Conservation (phyloP, 768 basidiomycete species). For the Cyathus striatus region DNA sequence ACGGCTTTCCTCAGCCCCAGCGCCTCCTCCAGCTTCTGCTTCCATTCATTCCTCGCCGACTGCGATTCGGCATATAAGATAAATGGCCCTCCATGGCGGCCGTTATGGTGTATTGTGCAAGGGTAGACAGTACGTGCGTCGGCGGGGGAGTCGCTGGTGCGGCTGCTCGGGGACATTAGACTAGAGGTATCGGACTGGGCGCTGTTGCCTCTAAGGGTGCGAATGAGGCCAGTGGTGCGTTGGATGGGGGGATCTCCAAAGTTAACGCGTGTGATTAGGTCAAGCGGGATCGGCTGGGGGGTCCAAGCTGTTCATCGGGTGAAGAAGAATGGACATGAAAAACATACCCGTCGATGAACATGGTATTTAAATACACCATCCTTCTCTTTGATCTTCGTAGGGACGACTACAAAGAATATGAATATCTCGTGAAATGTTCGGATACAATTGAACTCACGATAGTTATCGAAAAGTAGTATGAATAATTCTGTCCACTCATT, state of each 20-base stretch:
- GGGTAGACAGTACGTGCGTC: conserved; percentile 80
- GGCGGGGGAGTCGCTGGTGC: conserved; percentile 25
- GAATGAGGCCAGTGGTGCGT: conserved; percentile 60
- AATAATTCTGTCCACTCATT: conserved; percentile 82
- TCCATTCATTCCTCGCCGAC: conserved; percentile 78
- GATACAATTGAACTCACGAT: conserved; percentile 46
- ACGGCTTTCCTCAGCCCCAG: conserved; percentile 80
- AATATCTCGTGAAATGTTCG: conserved; percentile 3
- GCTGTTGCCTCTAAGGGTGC: conserved; percentile 49
- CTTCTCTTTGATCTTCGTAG: conserved; percentile 75
- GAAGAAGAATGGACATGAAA: too few species aligned
- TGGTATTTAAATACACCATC: conserved; percentile 73
- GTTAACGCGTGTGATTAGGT: conserved; percentile 76
- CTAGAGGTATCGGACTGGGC: conserved; percentile 13
- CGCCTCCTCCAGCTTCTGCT: conserved; percentile 86
- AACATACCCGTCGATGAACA: conserved; percentile 68
- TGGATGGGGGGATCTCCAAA: conserved; percentile 75
- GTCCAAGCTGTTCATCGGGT: conserved; percentile 10
- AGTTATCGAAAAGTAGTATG: conserved; percentile 92
- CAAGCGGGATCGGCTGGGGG: conserved; percentile 82
- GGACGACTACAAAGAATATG: conserved; percentile 53
- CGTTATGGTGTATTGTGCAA: conserved; percentile 83
- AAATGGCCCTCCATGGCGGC: conserved; percentile 78
- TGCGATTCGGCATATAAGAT: conserved; percentile 79
- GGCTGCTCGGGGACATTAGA: conserved; percentile 7